These are phyloP conservation scores for Jackrogersella minutella DNA, from an alignment of 495 filamentous ascomycete genomes.

Conservation along the genomic window DNA sequence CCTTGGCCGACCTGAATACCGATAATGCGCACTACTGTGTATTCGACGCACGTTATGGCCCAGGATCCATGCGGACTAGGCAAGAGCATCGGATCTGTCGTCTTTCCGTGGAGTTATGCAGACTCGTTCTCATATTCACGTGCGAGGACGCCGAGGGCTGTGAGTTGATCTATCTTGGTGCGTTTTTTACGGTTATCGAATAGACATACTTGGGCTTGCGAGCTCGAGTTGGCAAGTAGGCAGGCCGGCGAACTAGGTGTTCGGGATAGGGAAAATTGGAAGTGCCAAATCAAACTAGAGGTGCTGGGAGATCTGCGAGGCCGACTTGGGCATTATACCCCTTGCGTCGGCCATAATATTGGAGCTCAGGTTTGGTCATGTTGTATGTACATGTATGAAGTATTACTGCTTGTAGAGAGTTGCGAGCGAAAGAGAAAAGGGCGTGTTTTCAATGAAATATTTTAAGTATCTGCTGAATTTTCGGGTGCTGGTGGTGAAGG, in stretches of 20 bases:
- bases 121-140: background rate
- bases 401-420: conserved; percentile 15
- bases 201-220: conserved; percentile 17
- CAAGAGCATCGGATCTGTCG: conserved; percentile 2
- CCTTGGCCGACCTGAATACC: conserved; percentile 33
- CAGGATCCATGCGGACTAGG: conserved; percentile 6
- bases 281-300: conserved; percentile 26
- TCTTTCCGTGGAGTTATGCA: background rate
- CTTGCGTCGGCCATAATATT: conserved; percentile 29
- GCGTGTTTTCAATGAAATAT: conserved; percentile 1
- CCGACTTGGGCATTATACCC: conserved; percentile 30
- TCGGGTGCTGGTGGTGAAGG: background rate
- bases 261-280: conserved; percentile 34
- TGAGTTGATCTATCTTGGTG: conserved; percentile 11
- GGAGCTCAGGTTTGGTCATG: conserved; percentile 36
- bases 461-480: background rate
- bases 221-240: conserved; percentile 17
- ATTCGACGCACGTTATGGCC: background rate
- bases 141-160: conserved; percentile 5
- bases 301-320: conserved; percentile 22
- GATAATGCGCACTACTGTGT: conserved; percentile 22
- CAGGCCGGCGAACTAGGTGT: conserved; percentile 34
- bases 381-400: conserved; percentile 37
- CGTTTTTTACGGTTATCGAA: conserved; percentile 15
- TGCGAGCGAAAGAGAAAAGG: conserved; percentile 13